Percentiles rank a stretch among this genome's conserved stretches.
Evolutionary conservation across 495 filamentous ascomycete genomes (phyloP).

Genomic region (Aspergillus olivimuriae): DNA sequence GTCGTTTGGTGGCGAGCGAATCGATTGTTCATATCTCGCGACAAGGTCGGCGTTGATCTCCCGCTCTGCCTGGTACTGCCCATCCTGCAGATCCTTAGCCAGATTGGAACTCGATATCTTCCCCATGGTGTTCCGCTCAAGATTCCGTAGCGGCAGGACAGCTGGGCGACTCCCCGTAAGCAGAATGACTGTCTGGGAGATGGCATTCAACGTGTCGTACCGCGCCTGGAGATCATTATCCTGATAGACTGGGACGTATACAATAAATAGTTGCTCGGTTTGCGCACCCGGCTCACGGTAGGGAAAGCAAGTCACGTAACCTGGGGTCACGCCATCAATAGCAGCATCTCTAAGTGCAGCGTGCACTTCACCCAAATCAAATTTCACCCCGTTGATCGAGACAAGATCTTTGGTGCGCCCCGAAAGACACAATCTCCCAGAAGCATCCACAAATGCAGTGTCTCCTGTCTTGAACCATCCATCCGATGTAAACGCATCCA

Average conservation of each 20-base stretch:
- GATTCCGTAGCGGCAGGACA: slow-evolving; percentile 12
- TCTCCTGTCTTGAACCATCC: slow-evolving; percentile 85
- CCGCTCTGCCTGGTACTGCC: background rate
- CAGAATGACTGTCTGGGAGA: background rate
- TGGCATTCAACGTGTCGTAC: background rate
- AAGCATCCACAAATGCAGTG: slow-evolving; percentile 51
- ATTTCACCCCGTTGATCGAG: slow-evolving; percentile 47
- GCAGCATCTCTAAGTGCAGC: slow-evolving; percentile 30
- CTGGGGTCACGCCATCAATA: slow-evolving; percentile 19
- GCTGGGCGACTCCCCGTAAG: background rate
- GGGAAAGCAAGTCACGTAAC: slow-evolving; percentile 20
- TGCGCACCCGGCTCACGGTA: slow-evolving; percentile 12
- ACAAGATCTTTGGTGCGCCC: slow-evolving; percentile 50
- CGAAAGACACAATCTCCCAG: slow-evolving; percentile 49
- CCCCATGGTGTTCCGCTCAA: background rate
- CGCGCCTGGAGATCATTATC: slow-evolving; percentile 5
- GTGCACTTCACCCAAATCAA: slow-evolving; percentile 31
- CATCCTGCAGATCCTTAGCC: background rate
- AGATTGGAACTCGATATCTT: background rate
- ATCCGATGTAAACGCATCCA: slow-evolving; percentile 58
- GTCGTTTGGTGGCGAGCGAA: too few species aligned
- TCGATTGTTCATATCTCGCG: too few species aligned
- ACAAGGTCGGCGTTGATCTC: background rate
- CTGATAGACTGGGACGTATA: slow-evolving; percentile 16
- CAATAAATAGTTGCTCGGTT: slow-evolving; percentile 28